Conservation (phyloP, 345 rosid species). For the Bretschneidera sinensis region DNA sequence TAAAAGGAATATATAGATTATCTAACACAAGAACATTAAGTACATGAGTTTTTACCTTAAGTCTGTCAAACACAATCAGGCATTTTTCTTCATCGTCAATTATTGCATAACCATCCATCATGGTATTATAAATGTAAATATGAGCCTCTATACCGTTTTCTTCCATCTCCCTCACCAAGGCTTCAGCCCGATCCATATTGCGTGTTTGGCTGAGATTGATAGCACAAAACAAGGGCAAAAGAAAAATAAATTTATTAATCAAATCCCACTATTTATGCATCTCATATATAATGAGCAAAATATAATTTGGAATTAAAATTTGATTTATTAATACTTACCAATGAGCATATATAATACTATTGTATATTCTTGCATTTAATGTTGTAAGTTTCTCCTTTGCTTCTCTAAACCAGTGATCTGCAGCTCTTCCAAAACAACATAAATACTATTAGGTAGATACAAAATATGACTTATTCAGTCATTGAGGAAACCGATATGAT, state of each 20-base stretch:
- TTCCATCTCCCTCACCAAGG: conserved; percentile 88
- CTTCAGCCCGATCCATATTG: conserved; percentile 82
- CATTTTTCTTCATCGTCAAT: conserved; percentile 81
- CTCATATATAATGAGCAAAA: neutral
- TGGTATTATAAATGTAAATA: conserved; percentile 82
- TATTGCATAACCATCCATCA: conserved; percentile 97
- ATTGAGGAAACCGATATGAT: too few relatives aligned
- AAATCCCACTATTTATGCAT: neutral
- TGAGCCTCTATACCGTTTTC: conserved; percentile 98
- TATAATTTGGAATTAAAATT: too few relatives aligned
- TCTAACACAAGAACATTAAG: neutral
- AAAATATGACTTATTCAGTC: too few relatives aligned
- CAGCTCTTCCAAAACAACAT: conserved; percentile 77
- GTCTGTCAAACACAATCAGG: conserved; percentile 77
- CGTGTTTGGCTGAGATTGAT: conserved; percentile 51
- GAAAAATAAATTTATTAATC: too few relatives aligned
- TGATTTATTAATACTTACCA: conserved; percentile 43
- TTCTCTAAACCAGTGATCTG: conserved; percentile 86
- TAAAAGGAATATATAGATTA: neutral
- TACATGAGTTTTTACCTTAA: conserved; percentile 58
- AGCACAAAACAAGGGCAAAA: neutral
- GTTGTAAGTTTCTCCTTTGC: conserved; percentile 57
- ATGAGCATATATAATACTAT: conserved; percentile 81
- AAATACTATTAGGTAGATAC: conserved; percentile 37
- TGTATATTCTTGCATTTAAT: conserved; percentile 79